Evolutionary conservation across 208 protist species (phyloP), one percentile per base, ranked within the genome.

Genomic region (Crithidia brevicula): DNA sequence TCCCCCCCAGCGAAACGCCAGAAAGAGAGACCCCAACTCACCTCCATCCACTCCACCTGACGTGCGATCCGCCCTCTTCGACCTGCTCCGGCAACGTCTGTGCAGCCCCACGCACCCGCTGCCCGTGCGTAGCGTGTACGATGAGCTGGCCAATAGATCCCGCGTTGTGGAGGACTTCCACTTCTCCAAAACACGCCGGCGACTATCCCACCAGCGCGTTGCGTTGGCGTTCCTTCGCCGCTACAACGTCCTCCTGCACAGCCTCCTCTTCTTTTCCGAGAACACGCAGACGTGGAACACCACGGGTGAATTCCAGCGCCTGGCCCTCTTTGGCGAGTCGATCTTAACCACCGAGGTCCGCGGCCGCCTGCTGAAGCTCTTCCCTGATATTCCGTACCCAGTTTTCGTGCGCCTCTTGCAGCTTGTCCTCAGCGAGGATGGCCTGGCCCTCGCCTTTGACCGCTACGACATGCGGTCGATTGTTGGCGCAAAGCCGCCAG

Each of bases 211-310:
- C 8, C 78, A 88, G 33, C 77, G 69, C 11, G 53, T 75, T 20
- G 78, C 81, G 4, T 67, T 96, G 20, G 60, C 76, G 11, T 96
- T 96, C 64, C 62, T 96, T 20, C 84, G 91, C 10, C 72, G 86
- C 3, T 90, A 96, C 72, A 96, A 96, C 69, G 86, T 96, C 4
- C 83, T 96, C 28, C 60, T 96, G 33, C 91, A 96, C 72, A 77
- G 88, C 42, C 74, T 94, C 18, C 72, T 96, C 23, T 96, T 93
- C 66, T 92, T 90, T 61, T 73, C 67, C 3, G 71, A 79, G 54
- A 51, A 68, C 28, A 78, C 86, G 25, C 46, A 68, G 28, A 88
- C 77, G 46, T 96, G 91, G 89, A 93, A 94, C 68, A 82, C 66
- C 4, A 94, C 89, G 20, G 42, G 47, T 2, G 86, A 88, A 43